Base-by-base conservation (phyloP, 148 eudicot genomes). In the Cornus suecica region DNA sequence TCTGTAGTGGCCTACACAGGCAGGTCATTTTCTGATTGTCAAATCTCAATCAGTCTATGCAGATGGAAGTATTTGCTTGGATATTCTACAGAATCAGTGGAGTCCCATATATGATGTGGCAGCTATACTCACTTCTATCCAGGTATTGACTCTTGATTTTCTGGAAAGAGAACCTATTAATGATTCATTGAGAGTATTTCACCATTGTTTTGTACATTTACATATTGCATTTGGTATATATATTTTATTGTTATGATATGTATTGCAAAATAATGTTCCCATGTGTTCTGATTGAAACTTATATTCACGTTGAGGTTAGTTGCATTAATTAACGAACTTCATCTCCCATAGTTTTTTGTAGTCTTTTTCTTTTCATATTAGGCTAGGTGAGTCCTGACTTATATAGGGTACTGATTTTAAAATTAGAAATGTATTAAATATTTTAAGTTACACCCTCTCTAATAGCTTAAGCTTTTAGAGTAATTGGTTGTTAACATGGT, bases 41-140 rank as follows among this genome's bases (percentile, higher is more conserved):
- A n/a, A n/a, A n/a, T n/a, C n/a, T n/a, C n/a, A n/a, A 58, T 56
- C 71, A 76, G 80, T 80, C 42, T 80, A 76, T 31, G 77, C 83
- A 22, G 80, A 80, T 76, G 79, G 83, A 62, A 80, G 83, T 70
- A 80, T 80, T 65, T 80, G 83, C 78, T 66, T 80, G 73, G 83
- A 80, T 70, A 80, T 80, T 32, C 74, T 80, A 45, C 77, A 74
- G 64, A 74, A 74, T 74, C 77, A 74, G 64, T 74, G 77, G 77
- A 74, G 77, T 65, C 71, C 83, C 26, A 76, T 75, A 65, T 80
- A 80, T 72, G 83, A 80, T 76, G 83, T 80, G 3, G 80, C 83
- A 52, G 83, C 83, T 58, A 80, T 80, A 72, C 83, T 80, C 52
- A 76, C 80, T 74, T 80, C 83, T 56, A 72, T 80, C 28, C 83